Evolutionary conservation across 2,329 filamentous ascomycete species (phyloP), one percentile per base, ranked within the genome.

Genomic region (Penicillium hordei): DNA sequence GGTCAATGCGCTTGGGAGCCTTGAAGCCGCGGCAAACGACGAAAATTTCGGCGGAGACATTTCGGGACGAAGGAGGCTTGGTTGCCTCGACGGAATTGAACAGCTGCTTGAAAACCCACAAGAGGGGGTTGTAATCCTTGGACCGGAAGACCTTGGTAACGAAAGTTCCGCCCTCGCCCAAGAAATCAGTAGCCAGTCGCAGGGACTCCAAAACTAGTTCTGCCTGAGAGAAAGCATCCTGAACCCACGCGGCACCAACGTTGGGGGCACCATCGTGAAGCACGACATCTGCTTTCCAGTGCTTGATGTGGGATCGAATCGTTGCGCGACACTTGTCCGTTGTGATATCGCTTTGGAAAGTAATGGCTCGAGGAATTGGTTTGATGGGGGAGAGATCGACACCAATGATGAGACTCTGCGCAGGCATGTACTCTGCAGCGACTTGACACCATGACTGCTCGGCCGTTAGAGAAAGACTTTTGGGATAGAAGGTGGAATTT

Each of bases 81-180:
- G 94, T 99, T 48, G 95, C 93, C 73, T 99, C 93, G 62, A 99
- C 94, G 65, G 94, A 95, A 48, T 84, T 83, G 79, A 99, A 99
- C 0, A 99, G 83, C 75, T 99, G 94, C 73, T 96, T 96, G 80
- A 97, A 92, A 34, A 97, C 93, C 94, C 94, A 99, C 48, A 97
- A 83, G 45, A 99, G 78, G 58, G 91, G 88, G 73, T 97, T 97
- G 80, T 96, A 97, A 73, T 99, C 93, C 73, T 97, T 97, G 34
- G 91, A 96, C 62, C 94, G 82, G 81, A 99, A 99, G 43, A 99
- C 91, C 78, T 99, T 99, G 55, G 93, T 97, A 44, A 97, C 93
- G 64, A 97, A 97, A 9, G 88, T 93, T 63, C 94, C 94, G 45
- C 93, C 91, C 73, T 93, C 89, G 19, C 86, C 83, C 57, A 99